Evolutionary conservation across 2,329 filamentous ascomycete genomes (phyloP).

Genomic region (Alternaria consortialis): DNA sequence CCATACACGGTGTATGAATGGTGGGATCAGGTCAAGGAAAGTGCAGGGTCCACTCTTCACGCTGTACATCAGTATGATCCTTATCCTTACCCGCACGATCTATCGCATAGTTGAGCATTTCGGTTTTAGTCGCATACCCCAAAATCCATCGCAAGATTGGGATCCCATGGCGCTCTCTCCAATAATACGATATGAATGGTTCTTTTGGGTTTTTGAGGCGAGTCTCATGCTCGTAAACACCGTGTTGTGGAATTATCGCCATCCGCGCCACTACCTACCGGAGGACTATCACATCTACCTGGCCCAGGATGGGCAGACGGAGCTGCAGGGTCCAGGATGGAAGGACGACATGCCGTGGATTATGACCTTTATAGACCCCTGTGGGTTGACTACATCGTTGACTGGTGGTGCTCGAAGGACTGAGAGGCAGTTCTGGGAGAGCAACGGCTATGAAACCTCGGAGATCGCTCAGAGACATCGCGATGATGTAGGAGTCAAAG

Average conservation of each 20-base stretch:
- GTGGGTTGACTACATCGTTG: constrained; percentile 17
- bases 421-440: constrained; percentile 32
- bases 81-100: no score
- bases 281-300: constrained; percentile 61
- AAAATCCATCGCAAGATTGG: no score
- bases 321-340: constrained; percentile 36
- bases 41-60: no score
- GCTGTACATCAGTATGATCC: no score
- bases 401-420: constrained; percentile 10
- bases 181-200: constrained; percentile 57
- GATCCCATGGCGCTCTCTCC: constrained; percentile 42
- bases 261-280: constrained; percentile 60
- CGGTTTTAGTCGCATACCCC: no score
- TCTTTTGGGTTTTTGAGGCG: constrained; percentile 63
- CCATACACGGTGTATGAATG: constrained; percentile 34
- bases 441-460: constrained; percentile 24
- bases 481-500: neutral
- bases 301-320: constrained; percentile 22
- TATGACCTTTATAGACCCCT: constrained; percentile 38
- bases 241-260: constrained; percentile 59
- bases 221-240: constrained; percentile 60
- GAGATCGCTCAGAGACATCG: neutral
- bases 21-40: no score
- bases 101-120: no score
- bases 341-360: constrained; percentile 32